These are phyloP conservation scores for Aspergillus leporis DNA, from an alignment of 495 filamentous ascomycete species.

Conservation along the genomic window DNA sequence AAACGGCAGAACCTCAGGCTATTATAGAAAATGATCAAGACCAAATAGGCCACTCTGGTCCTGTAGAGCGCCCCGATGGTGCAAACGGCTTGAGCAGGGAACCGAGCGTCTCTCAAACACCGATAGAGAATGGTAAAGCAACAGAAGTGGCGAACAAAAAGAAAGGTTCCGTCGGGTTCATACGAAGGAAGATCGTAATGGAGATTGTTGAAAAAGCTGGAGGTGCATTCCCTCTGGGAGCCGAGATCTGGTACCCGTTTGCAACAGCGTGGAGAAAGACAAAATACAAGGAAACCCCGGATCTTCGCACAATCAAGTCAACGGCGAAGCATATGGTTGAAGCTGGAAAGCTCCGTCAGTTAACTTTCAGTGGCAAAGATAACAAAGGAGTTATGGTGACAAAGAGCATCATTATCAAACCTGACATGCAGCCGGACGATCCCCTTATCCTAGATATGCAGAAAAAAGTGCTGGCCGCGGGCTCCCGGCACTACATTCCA, in stretches of 20 bases:
- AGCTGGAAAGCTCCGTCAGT: constrained; percentile 56
- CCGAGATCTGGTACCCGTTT: constrained; percentile 72
- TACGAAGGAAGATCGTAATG: constrained; percentile 64
- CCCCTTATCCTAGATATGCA: constrained; percentile 54
- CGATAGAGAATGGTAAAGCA: constrained; percentile 4
- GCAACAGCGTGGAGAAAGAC: constrained; percentile 58
- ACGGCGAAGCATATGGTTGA: constrained; percentile 63
- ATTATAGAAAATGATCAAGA: neutral
- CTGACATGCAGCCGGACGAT: constrained; percentile 49
- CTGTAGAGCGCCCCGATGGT: no score
- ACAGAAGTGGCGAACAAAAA: constrained; percentile 20
- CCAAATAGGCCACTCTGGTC: neutral
- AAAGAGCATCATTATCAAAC: constrained; percentile 53
- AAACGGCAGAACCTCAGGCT: neutral
- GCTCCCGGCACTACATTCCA: constrained; percentile 33
- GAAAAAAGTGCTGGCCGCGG: constrained; percentile 46
- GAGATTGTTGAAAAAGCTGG: constrained; percentile 67
- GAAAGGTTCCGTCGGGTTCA: constrained; percentile 47
- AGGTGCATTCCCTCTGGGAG: constrained; percentile 74
- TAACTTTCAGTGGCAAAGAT: constrained; percentile 63
- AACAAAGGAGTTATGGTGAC: constrained; percentile 54
- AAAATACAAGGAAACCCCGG: constrained; percentile 46
- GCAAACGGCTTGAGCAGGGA: neutral
- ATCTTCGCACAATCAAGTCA: constrained; percentile 50
- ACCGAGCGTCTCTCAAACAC: neutral